Percentiles rank a stretch among this genome's conserved stretches.
These are phyloP conservation scores for Phlyctochytrium planicorne DNA, from an alignment of 192 early-diverging fungal species.

Conservation along the genomic window DNA sequence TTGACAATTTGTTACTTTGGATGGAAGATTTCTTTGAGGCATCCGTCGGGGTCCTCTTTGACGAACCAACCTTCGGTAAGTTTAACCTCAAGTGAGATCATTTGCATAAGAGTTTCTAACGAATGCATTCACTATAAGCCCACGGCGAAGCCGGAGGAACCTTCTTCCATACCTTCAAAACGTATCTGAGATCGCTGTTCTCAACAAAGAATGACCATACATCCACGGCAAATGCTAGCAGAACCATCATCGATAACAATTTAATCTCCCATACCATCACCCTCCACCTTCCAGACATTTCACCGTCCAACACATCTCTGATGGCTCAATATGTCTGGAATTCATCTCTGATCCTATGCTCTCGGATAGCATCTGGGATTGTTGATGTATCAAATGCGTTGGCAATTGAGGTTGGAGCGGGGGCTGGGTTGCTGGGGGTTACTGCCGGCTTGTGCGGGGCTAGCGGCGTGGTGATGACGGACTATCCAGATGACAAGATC, in stretches of 20 bases:
- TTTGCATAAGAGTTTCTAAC: background rate
- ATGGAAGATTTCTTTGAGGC: too few relatives aligned
- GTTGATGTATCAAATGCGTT: constrained; percentile 3
- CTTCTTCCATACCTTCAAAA: constrained; percentile 7
- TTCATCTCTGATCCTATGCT: background rate
- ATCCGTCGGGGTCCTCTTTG: constrained; percentile 8
- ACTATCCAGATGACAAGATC: constrained; percentile 24
- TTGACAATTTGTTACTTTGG: too few relatives aligned
- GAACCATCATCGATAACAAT: background rate
- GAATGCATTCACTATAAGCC: background rate
- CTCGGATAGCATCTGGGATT: background rate
- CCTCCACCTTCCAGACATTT: background rate
- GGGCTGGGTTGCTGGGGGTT: constrained; percentile 8
- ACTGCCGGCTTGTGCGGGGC: constrained; percentile 20
- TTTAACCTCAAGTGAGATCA: background rate
- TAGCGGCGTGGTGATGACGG: constrained; percentile 10
- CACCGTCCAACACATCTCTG: constrained; percentile 5
- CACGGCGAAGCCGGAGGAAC: constrained; percentile 9
- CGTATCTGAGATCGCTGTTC: constrained; percentile 1
- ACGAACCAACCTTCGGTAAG: constrained; percentile 24
- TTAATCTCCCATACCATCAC: constrained; percentile 1
- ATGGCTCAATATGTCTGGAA: constrained; percentile 29
- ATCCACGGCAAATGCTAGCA: background rate
- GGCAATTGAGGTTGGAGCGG: constrained; percentile 22
- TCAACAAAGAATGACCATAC: background rate